Base-by-base conservation (phyloP, 192 early-diverging fungal species). In the Gaertneriomyces sp. region DNA sequence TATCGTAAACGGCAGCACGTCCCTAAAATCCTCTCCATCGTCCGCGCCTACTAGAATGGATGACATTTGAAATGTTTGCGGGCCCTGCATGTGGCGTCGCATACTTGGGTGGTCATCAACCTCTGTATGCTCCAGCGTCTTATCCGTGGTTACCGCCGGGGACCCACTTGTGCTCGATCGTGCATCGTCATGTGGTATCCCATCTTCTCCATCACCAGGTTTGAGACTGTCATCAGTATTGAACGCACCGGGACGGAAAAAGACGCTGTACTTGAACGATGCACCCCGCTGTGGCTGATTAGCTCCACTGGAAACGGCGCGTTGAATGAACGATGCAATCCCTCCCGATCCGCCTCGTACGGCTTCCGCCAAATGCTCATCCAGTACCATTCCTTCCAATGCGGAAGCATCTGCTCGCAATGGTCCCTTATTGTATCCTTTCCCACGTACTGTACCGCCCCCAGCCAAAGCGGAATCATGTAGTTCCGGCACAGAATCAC, bases 241-340 rank as follows among this genome's bases (percentile, higher is more conserved):
- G 19, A 42, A 45, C n/a, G 57, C 54, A 16, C 64, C 64, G 4
- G 64, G 64, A 33, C 57, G 54, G 53, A 66, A 66, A 19, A 66
- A 66, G 9, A 66, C 17, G 1, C 54, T 51, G 19, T 55, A 41
- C 1, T 42, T 46, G 12, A 46, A 6, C 39, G 44, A 45, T 38
- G 44, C n/a, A 9, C 44, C 17, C 14, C 54, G 52, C n/a, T 14
- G 12, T 7, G 16, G 16, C 20, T 33, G 19, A 4, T 40, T 17
- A 2, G 49, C 62, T 53, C 53, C 16, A 12, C 7, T 6, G 25
- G 19, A n/a, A 6, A 19, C 19, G 10, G 19, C 33, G 3, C 7
- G 1, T 42, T 45, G n/a, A 12, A 12, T 56, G 2, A 12, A 56
- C n/a, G n/a, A 25, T n/a, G 42, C 14, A 1, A 41, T 42, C 9